Evolutionary conservation across 139 green algal genomes (phyloP).

Genomic region (Chlorella vulgaris): DNA sequence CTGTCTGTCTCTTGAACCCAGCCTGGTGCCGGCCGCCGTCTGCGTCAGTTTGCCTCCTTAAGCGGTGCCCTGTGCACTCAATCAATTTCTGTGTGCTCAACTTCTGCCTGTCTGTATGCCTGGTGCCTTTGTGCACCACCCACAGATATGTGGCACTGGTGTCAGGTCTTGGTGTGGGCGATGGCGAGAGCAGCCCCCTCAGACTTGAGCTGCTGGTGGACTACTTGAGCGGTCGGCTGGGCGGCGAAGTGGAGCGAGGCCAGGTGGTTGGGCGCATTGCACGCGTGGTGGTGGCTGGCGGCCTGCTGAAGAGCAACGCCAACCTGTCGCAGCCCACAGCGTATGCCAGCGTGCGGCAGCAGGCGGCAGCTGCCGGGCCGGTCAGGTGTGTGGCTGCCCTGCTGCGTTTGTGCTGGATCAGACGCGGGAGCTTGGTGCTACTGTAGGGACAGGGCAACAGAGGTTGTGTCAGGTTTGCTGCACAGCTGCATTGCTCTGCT

Average conservation of each 20-base stretch:
- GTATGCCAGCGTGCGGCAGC: constrained; percentile 60
- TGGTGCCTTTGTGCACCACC: background rate
- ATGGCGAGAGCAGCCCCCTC: constrained; percentile 31
- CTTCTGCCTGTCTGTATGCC: no score
- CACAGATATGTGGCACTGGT: constrained; percentile 88
- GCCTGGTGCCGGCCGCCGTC: no score
- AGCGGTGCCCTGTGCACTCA: no score
- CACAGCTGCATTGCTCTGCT: no score
- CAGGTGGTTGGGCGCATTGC: constrained; percentile 57
- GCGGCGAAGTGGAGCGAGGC: constrained; percentile 64
- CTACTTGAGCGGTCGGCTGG: constrained; percentile 84
- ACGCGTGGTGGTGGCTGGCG: constrained; percentile 78
- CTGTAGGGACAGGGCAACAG: no score
- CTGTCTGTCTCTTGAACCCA: background rate
- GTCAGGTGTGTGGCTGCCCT: constrained; percentile 52
- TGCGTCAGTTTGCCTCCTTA: no score
- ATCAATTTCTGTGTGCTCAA: no score
- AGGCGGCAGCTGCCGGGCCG: constrained; percentile 56
- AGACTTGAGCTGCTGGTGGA: constrained; percentile 81
- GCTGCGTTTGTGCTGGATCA: no score
- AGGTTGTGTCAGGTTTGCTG: no score
- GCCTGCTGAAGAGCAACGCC: constrained; percentile 50
- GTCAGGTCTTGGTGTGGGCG: constrained; percentile 88
- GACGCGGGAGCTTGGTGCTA: no score
- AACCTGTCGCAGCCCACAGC: constrained; percentile 60